phyloP scores from a whole-genome alignment of 768 basidiomycete species.

The Lentinula boryana region DNA sequence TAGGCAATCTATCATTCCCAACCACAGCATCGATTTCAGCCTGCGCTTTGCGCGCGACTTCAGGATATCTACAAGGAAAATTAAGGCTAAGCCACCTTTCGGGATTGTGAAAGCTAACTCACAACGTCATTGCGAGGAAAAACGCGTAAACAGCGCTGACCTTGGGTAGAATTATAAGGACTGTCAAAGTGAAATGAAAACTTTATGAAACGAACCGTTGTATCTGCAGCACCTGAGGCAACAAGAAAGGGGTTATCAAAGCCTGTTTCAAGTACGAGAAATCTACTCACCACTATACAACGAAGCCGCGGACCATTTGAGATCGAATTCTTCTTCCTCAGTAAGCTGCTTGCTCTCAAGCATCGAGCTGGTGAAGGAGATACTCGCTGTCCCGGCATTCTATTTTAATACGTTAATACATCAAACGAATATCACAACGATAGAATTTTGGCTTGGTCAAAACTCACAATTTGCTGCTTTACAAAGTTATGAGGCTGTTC shows the following conservation, averaged over 20 bases:
- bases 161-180: slow-evolving; percentile 22
- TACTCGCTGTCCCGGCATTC: slow-evolving; percentile 51
- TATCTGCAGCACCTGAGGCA: slow-evolving; percentile 49
- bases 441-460: not conserved
- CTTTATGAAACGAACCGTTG: slow-evolving; percentile 28
- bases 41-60: slow-evolving; percentile 53
- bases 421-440: slow-evolving; percentile 1
- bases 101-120: not conserved
- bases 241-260: not conserved
- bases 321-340: slow-evolving; percentile 50
- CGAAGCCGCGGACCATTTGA: slow-evolving; percentile 64
- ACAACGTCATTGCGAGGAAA: slow-evolving; percentile 53
- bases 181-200: not conserved
- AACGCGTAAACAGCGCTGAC: slow-evolving; percentile 60
- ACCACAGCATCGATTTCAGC: slow-evolving; percentile 55
- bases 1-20: slow-evolving; percentile 55
- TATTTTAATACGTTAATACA: slow-evolving; percentile 15
- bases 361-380: slow-evolving; percentile 54
- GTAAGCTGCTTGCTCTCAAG: slow-evolving; percentile 45
- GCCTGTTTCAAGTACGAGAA: not conserved
- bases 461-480: slow-evolving; percentile 52
- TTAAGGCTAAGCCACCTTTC: not conserved
- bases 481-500: slow-evolving; percentile 51
- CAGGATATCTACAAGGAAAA: slow-evolving; percentile 58
- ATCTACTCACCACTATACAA: slow-evolving; percentile 40